Evolutionary conservation across 805 yeast genomes (phyloP).

Genomic region (Starmerella gropengiesseri): DNA sequence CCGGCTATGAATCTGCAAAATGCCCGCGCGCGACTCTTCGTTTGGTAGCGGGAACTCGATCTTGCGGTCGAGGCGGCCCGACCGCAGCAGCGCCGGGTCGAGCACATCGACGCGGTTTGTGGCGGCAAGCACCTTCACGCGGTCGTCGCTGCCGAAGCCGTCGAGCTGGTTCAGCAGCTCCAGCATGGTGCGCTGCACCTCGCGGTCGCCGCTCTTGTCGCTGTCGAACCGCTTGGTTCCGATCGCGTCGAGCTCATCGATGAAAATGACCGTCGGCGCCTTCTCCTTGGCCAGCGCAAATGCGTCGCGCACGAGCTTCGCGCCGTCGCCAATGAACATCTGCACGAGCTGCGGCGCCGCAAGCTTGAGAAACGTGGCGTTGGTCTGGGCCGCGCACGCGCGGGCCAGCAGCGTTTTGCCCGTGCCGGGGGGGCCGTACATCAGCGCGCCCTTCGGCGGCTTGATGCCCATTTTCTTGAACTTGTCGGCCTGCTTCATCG

Average conservation of each 20-base stretch:
- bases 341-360: conserved; percentile 98
- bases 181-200: conserved; percentile 98
- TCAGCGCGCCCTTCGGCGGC: conserved; percentile 95
- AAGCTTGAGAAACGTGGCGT: conserved; percentile 88
- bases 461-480: conserved; percentile 88
- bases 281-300: conserved; percentile 95
- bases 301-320: conserved; percentile 93
- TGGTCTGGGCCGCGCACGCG: conserved; percentile 98
- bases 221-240: conserved; percentile 98
- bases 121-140: conserved; percentile 95
- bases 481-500: conserved; percentile 97
- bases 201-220: conserved; percentile 94
- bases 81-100: conserved; percentile 96
- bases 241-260: conserved; percentile 97
- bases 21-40: conserved; percentile 95
- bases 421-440: conserved; percentile 99
- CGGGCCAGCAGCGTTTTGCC: conserved; percentile 95
- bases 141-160: conserved; percentile 94
- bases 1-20: conserved; percentile 92
- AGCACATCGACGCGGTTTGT: conserved; percentile 95
- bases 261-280: conserved; percentile 95
- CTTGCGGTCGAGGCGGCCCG: conserved; percentile 95
- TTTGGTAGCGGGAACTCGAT: conserved; percentile 96
- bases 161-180: conserved; percentile 93
- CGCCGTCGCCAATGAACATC: conserved; percentile 98